phyloP scores from a whole-genome alignment of 192 early-diverging fungal genomes.

The Coemansia sp. region DNA sequence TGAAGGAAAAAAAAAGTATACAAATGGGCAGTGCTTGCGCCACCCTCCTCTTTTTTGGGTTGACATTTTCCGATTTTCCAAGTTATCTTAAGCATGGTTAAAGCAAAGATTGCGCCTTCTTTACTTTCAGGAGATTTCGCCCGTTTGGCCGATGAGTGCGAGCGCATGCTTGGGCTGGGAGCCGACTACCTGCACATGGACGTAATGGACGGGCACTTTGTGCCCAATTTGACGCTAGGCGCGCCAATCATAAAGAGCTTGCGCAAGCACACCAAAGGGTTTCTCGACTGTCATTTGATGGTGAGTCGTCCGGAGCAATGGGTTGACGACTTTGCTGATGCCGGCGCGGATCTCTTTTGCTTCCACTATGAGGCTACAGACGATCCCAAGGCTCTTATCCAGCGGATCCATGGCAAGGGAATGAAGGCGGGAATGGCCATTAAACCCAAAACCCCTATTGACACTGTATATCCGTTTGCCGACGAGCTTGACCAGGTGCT shows the following conservation, averaged over 20 bases:
- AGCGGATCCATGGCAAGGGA: constrained; percentile 71
- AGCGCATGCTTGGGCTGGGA: constrained; percentile 84
- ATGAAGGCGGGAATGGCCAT: constrained; percentile 94
- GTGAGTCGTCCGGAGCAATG: constrained; percentile 75
- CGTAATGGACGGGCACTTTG: constrained; percentile 98
- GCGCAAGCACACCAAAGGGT: constrained; percentile 84
- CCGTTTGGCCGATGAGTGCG: constrained; percentile 74
- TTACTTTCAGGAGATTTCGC: constrained; percentile 91
- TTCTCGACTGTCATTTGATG: constrained; percentile 86
- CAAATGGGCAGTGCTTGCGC: no score
- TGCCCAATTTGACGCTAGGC: constrained; percentile 94
- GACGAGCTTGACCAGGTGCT: constrained; percentile 80
- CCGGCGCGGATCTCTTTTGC: constrained; percentile 82
- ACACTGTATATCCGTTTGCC: constrained; percentile 56
- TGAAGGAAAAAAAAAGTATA: no score
- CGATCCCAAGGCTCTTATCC: constrained; percentile 72
- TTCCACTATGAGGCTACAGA: constrained; percentile 93
- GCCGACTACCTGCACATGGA: constrained; percentile 91
- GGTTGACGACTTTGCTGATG: constrained; percentile 92
- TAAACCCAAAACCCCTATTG: constrained; percentile 84
- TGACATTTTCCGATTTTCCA: neutral
- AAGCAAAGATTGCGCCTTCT: constrained; percentile 86
- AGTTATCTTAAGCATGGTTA: constrained; percentile 55
- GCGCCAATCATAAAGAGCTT: constrained; percentile 87
- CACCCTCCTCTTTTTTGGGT: neutral